Base-by-base conservation (phyloP, 208 protist species). In the Acanthamoeba polyphaga region DNA sequence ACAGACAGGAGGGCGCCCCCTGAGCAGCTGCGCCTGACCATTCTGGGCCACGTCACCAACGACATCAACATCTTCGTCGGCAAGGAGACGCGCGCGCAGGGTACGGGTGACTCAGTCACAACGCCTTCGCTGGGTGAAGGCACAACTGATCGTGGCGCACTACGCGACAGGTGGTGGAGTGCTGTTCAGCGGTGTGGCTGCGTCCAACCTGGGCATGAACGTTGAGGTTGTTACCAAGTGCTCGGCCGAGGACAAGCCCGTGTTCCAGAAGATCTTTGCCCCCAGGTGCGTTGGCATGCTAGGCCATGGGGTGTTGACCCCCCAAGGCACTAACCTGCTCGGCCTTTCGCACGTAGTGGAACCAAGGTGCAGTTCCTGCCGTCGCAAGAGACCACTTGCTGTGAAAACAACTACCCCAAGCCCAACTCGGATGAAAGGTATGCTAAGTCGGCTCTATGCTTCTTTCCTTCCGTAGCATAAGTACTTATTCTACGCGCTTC, bases 151-250 rank as follows among this genome's bases (percentile, higher is more conserved):
- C 60, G 13, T 70, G 64, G 1, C 64, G 27, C 64, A 9, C 24
- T 9, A 29, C 24, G 22, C 27, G 34, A 34, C 76, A 91, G 84
- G 84, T 55, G 87, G 87, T 32, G 87, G 87, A 13, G 87, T 74
- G 32, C 60, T 92, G 4, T 92, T 76, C 60, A 92, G 87, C 62
- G 64, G 87, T 49, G 38, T 92, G 60, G 87, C 87, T 34, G 87
- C 87, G n/a, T 43, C 87, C 64, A 68, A 92, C 62, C 12, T 92
- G 60, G 87, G 87, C 55, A 92, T 92, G 87, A 92, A 92, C 38
- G 87, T 92, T 5, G 87, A 92, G 60, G 87, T 92, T 22, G 29
- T 92, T 19, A 92, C 87, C 87, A 92, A 92, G 87, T 92, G 87
- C 64, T 27, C 62, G 3, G 38, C 27, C 22, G 87, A 92, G 64